A percentile compares a stretch with the other conserved stretches of the same genome.
Evolutionary conservation across 192 early-diverging fungal species (phyloP).

Genomic region (Haplosporangium gracile): DNA sequence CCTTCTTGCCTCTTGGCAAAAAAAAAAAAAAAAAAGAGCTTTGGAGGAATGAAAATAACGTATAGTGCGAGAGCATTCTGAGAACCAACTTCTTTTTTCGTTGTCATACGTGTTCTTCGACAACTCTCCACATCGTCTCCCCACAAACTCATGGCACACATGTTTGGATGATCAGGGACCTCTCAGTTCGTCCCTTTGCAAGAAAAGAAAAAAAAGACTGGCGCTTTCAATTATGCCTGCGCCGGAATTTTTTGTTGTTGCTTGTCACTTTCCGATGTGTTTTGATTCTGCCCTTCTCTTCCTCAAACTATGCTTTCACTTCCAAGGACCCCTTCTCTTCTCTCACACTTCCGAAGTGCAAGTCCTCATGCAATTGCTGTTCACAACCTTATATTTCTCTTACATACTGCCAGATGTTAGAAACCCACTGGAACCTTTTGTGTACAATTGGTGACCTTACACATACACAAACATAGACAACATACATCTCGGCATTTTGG

Average conservation of each 20-base stretch:
- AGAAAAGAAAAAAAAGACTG: neutral
- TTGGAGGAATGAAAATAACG: neutral
- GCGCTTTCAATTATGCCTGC: neutral
- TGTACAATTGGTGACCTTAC: too few relatives aligned
- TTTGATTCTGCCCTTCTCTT: neutral
- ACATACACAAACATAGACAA: too few relatives aligned
- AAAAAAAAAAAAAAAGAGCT: neutral
- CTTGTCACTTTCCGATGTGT: neutral
- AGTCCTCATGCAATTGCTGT: neutral
- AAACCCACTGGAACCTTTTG: too few relatives aligned
- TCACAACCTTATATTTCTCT: too few relatives aligned
- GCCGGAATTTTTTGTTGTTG: neutral
- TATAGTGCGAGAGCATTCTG: neutral
- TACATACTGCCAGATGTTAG: too few relatives aligned
- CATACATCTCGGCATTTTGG: neutral
- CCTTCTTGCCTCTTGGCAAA: neutral
- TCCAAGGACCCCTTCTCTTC: neutral
- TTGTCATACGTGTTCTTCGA: neutral
- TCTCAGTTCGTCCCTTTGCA: neutral
- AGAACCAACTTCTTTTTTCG: neutral
- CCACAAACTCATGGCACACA: neutral
- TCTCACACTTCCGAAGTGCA: neutral
- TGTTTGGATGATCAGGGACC: slow-evolving; percentile 6
- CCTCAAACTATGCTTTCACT: neutral
- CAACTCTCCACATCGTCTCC: neutral